Percentiles rank a stretch among this genome's conserved stretches.
phyloP scores from a whole-genome alignment of 768 basidiomycete species.

The Russula olivacea region DNA sequence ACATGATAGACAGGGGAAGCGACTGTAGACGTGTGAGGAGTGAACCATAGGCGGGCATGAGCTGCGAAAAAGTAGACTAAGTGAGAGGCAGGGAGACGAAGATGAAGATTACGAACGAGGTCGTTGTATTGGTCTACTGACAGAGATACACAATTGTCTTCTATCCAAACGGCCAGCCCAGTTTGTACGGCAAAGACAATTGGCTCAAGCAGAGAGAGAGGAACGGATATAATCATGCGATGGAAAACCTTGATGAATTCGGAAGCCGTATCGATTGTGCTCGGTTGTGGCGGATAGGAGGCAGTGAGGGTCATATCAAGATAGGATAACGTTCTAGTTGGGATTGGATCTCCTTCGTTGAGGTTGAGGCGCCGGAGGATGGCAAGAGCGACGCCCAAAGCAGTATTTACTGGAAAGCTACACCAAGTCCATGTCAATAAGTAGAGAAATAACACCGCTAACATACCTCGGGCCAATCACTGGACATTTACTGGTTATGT shows the following conservation, averaged over 20 bases:
- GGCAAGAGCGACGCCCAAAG: conserved; percentile 7
- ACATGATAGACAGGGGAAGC: not conserved
- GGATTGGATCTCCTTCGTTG: not conserved
- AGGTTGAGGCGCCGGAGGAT: conserved; percentile 9
- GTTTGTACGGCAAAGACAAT: not conserved
- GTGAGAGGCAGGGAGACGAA: not conserved
- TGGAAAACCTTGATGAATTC: conserved; percentile 3
- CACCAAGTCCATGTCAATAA: not conserved
- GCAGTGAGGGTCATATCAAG: not conserved
- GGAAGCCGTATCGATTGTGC: not conserved
- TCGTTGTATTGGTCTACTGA: conserved; percentile 9
- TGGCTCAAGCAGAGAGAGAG: conserved; percentile 1
- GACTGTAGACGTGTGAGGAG: conserved; percentile 10
- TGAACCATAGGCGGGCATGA: conserved; percentile 12
- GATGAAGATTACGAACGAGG: not conserved
- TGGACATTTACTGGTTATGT: conserved; percentile 5
- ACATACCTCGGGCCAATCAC: conserved; percentile 7
- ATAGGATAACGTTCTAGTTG: not conserved
- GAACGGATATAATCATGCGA: not conserved
- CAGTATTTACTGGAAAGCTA: conserved; percentile 11
- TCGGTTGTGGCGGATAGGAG: conserved; percentile 14
- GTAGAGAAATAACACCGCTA: not conserved
- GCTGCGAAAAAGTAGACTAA: not conserved
- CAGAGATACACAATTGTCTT: conserved; percentile 7
- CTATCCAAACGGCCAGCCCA: conserved; percentile 17